phyloP scores from a whole-genome alignment of 116 monocot species.

The Posidonia oceanica region DNA sequence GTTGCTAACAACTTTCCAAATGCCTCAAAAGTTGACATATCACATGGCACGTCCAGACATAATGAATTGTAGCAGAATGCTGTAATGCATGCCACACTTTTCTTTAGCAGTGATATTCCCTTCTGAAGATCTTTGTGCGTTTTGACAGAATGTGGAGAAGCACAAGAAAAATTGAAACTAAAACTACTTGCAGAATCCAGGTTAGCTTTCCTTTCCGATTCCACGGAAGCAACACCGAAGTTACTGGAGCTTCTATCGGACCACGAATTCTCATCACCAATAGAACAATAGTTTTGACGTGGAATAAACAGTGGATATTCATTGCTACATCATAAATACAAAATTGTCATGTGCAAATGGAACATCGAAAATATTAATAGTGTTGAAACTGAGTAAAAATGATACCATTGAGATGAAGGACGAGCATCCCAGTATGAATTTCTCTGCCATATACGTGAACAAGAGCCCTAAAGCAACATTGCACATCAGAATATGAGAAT shows the following conservation, averaged over 20 bases:
- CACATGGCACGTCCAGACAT: conserved; percentile 63
- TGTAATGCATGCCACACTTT: conserved; percentile 92
- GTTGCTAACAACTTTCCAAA: conserved; percentile 73
- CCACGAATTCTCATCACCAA: conserved; percentile 69
- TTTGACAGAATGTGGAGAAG: conserved; percentile 64
- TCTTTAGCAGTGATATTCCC: conserved; percentile 89
- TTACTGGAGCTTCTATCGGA: conserved; percentile 67
- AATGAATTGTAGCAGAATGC: conserved; percentile 71
- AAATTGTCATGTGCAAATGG: neutral
- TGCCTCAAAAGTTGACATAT: conserved; percentile 89
- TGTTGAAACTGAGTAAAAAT: neutral
- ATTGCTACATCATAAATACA: conserved; percentile 39
- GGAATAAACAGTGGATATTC: conserved; percentile 95
- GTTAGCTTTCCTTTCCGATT: conserved; percentile 53
- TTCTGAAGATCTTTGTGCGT: conserved; percentile 83
- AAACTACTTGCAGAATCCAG: conserved; percentile 35
- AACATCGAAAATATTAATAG: neutral
- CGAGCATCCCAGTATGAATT: conserved; percentile 92
- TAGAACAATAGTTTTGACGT: conserved; percentile 64
- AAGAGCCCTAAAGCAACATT: conserved; percentile 62
- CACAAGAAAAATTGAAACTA: conserved; percentile 56
- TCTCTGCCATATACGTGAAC: conserved; percentile 94
- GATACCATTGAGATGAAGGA: conserved; percentile 82
- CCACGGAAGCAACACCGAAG: conserved; percentile 85
- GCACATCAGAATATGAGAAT: neutral